Base-by-base conservation (phyloP, 352 stramenopile species). In the Phytophthora hibernalis region DNA sequence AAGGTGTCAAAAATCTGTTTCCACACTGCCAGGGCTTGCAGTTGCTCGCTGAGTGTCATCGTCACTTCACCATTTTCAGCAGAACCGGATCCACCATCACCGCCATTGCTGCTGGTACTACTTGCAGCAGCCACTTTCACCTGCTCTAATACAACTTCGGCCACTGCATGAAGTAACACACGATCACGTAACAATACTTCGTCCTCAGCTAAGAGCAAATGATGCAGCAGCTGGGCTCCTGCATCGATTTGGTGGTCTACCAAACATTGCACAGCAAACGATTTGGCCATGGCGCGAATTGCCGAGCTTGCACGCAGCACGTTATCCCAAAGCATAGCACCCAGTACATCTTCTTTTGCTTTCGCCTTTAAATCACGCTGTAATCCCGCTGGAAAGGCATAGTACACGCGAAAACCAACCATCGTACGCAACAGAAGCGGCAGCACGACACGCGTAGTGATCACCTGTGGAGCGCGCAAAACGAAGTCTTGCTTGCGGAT, bases 401-500 rank as follows among this genome's bases (percentile, higher is more conserved):
- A 82, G 15, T 80, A 76, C 10, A 89, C 62, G 21, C 74, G 75
- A 26, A 85, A 85, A 0, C 65, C 60, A 1, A 78, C 63, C 80
- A 94, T 92, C 0, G 77, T 77, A 16, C 85, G 85, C 28, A 91
- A 63, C 16, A 93, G 37, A 20, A 95, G 70, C 20, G 88, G 88
- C 20, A 96, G 58, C 13, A 88, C 79, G 3, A 96, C 83, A 21
- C 88, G 86, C 81, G 95, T 92, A 8, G 84, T 91, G 18, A 93
- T 73, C 4, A 95, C 85, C 61, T 91, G 85, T 3, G 88, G 86
- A 12, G 86, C 81, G 24, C 86, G 82, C 21, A 96, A 45, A n/a
- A 94, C 77, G 30, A 82, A 95, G 47, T 96, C 88, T 42, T 89
- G 81, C 66, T 93, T 93, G 16, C 88, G 86, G 51, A 95, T 79